Conservation (phyloP, 768 basidiomycete species). For the Lactarius deliciosus region DNA sequence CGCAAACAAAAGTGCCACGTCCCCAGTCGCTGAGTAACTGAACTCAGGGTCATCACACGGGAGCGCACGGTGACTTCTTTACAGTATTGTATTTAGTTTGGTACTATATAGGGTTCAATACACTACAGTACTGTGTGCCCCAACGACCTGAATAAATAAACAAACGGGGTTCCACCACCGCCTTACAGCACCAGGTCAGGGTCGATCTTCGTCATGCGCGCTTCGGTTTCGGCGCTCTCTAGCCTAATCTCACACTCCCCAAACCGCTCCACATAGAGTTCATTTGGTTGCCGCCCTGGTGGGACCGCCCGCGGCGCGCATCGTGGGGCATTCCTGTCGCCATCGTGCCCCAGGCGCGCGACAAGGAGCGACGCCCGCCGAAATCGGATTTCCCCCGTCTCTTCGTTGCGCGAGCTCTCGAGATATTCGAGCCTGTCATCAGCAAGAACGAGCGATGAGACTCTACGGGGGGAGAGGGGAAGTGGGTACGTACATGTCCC, state of each 20-base stretch:
- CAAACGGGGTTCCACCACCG: neutral
- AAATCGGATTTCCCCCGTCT: slow-evolving; percentile 24
- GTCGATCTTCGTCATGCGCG: slow-evolving; percentile 9
- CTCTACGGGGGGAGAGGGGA: neutral
- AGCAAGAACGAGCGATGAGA: neutral
- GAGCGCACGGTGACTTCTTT: neutral
- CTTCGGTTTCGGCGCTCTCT: slow-evolving; percentile 11
- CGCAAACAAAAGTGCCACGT: neutral
- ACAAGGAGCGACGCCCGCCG: slow-evolving; percentile 18
- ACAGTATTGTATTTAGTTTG: neutral
- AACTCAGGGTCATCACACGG: neutral
- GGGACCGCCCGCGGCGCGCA: neutral
- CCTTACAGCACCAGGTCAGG: slow-evolving; percentile 14
- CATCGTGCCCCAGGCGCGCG: neutral
- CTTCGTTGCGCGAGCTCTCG: slow-evolving; percentile 18
- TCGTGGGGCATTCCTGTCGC: neutral
- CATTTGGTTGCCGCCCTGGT: neutral
- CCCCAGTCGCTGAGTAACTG: neutral
- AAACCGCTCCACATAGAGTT: slow-evolving; percentile 5
- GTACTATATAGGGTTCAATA: neutral
- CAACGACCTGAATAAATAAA: neutral
- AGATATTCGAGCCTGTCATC: slow-evolving; percentile 22
- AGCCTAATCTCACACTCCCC: slow-evolving; percentile 15
- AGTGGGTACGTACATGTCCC: slow-evolving; percentile 16
- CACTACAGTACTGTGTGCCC: neutral